phyloP scores from a whole-genome alignment of 306 rosid genomes.

The Glycine soja region DNA sequence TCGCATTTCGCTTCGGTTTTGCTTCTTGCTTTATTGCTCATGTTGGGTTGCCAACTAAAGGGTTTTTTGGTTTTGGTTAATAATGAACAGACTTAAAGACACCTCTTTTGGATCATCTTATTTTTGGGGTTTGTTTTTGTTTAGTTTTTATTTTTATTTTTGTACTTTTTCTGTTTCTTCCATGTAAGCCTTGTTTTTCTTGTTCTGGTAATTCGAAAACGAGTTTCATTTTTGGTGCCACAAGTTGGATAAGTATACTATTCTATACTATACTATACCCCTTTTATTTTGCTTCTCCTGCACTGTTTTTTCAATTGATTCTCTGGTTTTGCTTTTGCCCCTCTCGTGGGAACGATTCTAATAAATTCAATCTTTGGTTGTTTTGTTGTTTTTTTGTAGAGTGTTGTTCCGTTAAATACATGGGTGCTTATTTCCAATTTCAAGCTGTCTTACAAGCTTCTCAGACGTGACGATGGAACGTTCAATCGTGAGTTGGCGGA shows the following conservation, averaged over 20 bases:
- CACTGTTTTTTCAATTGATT: not conserved
- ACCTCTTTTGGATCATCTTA: not conserved
- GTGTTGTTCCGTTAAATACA: slow-evolving; percentile 85
- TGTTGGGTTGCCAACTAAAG: slow-evolving; percentile 34
- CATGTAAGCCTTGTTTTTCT: slow-evolving; percentile 46
- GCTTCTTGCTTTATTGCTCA: not conserved
- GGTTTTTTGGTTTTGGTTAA: not conserved
- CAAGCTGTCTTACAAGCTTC: slow-evolving; percentile 90
- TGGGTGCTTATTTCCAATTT: slow-evolving; percentile 93
- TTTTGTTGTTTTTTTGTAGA: slow-evolving; percentile 46
- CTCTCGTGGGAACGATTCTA: not conserved
- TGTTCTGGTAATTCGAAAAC: slow-evolving; percentile 52
- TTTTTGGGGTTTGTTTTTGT: slow-evolving; percentile 15
- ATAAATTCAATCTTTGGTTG: slow-evolving; percentile 6
- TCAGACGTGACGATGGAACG: slow-evolving; percentile 86
- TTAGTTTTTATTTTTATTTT: not conserved
- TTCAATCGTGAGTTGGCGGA: slow-evolving; percentile 82
- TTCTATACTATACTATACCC: not conserved
- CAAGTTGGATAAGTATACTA: not conserved
- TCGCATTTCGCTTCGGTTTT: too few relatives aligned
- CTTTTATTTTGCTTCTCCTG: not conserved
- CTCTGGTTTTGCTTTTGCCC: not conserved
- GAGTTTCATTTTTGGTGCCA: not conserved
- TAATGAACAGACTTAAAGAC: not conserved
- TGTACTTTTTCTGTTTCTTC: slow-evolving; percentile 40